Base-by-base conservation (phyloP, 176 grass and related monocot genomes). In the Dactylis glomerata region DNA sequence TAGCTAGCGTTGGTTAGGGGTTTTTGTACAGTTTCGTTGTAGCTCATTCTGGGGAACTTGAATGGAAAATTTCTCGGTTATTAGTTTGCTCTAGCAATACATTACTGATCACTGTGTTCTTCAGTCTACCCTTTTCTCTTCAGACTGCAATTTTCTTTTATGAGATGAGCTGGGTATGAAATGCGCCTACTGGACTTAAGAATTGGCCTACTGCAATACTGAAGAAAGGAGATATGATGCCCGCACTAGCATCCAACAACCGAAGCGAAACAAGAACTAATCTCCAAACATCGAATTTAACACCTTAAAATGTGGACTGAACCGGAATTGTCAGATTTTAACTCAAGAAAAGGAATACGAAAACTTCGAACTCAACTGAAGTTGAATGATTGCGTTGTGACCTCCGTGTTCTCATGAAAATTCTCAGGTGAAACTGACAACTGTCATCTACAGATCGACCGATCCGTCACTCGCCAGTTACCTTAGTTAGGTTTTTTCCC, bases 1-100 rank as follows among this genome's bases (percentile, higher is more conserved):
- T 78, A 73, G 83, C 85, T 91, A 84, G 85, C 88, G 83, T 87
- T 61, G 50, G 85, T 76, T 87, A 87, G 84, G 65, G 6, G 64
- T 80, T 84, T 84, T 9, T 91, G 85, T 91, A 91, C 89, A 91
- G 89, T 59, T 69, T 45, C 58, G 46, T 80, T 57, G 67, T 52
- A 69, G 76, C 81, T 79, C 81, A 47, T 80, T 86, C 79, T 80
- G 16, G 75, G 14, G 38, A 75, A 75, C 75, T 81, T 59, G 68
- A 68, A 87, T 81, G 69, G 44, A 57, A 70, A 84, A 17, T 36
- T 63, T 62, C 49, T 40, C 59, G 28, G 38, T 67, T 81, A 54
- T 59, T 52, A 74, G 23, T 15, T 44, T 38, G 86, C 75, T 89
- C n/a, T 40, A 74, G 75, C 80, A 69, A 91, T 80, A 59, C 80